Evolutionary conservation across 306 rosid species (phyloP), one percentile per base, ranked within the genome.

Genomic region (Morella rubra): DNA sequence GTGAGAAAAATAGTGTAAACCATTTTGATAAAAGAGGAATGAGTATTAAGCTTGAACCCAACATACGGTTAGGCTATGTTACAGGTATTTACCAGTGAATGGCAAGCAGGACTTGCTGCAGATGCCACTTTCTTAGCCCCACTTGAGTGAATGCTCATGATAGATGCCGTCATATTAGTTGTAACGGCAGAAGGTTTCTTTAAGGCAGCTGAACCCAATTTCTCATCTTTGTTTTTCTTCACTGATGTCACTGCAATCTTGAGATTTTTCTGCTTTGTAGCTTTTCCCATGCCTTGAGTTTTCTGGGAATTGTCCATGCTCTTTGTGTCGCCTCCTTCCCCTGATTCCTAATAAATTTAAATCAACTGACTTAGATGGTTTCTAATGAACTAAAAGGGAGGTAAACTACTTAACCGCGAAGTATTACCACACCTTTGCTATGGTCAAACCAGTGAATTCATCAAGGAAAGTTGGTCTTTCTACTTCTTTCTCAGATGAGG

Each of bases 151-250:
- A 58, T 58, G 64, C 62, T 56, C 20, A 13, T 56, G 62, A 56
- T 56, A 69, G 54, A 70, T 68, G 81, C 79, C 79, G 68, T 86
- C 74, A 73, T 69, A 80, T 90, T 90, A 80, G 42, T 58, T 58
- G 64, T 37, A 58, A 58, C 16, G 32, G 64, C 40, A 58, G 22
- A 67, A 24, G 86, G 82, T 81, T 84, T 87, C 74, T 86, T 88
- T 6, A 87, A 9, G 81, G 83, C 70, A 86, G 77, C 86, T 40
- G 78, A 81, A 73, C 76, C 73, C 49, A 58, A 86, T 72, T 89
- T 86, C 78, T 87, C 93, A 69, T 87, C 93, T 83, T 85, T 88
- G 86, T 58, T 32, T 32, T 32, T 77, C 84, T 80, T 89, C 16
- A 72, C 73, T 53, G 40, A 76, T 73, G 79, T 74, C 69, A 83